phyloP scores from a whole-genome alignment of 2,329 filamentous ascomycete species.

The Colletotrichum trifolii region DNA sequence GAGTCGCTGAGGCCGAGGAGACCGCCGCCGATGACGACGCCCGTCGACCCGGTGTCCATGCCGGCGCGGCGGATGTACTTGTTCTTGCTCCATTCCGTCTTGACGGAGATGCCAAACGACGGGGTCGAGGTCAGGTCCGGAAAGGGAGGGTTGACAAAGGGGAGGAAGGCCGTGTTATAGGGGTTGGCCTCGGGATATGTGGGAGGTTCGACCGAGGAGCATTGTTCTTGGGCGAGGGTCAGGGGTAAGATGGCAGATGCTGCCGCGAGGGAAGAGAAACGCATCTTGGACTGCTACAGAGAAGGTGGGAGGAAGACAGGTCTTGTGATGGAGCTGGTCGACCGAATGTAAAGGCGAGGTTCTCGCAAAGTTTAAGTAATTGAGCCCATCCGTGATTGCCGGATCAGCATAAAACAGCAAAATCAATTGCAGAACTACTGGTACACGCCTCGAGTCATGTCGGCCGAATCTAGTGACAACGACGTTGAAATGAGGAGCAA shows the following conservation, averaged over 20 bases:
- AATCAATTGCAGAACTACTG: too few species aligned
- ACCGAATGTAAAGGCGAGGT: too few species aligned
- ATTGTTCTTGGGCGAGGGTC: background rate
- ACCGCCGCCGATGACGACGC: constrained; percentile 13
- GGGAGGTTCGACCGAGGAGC: background rate
- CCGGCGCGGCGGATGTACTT: constrained; percentile 4
- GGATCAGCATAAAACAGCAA: too few species aligned
- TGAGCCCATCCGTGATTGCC: too few species aligned
- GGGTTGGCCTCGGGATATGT: background rate
- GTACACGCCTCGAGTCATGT: too few species aligned
- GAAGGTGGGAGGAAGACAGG: too few species aligned
- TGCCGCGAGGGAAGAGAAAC: background rate
- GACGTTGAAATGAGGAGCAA: too few species aligned
- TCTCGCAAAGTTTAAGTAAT: too few species aligned
- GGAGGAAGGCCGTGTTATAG: constrained; percentile 13
- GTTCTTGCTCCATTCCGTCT: constrained; percentile 1
- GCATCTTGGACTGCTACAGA: background rate
- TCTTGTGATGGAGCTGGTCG: too few species aligned
- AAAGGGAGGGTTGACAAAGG: constrained; percentile 14
- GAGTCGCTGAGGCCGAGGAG: constrained; percentile 5
- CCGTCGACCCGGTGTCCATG: constrained; percentile 21
- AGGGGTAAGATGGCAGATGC: background rate
- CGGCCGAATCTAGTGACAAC: too few species aligned
- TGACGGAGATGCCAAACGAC: background rate
- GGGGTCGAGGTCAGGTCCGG: background rate